phyloP scores from a whole-genome alignment of 495 filamentous ascomycete species.

The Darksidea phi region DNA sequence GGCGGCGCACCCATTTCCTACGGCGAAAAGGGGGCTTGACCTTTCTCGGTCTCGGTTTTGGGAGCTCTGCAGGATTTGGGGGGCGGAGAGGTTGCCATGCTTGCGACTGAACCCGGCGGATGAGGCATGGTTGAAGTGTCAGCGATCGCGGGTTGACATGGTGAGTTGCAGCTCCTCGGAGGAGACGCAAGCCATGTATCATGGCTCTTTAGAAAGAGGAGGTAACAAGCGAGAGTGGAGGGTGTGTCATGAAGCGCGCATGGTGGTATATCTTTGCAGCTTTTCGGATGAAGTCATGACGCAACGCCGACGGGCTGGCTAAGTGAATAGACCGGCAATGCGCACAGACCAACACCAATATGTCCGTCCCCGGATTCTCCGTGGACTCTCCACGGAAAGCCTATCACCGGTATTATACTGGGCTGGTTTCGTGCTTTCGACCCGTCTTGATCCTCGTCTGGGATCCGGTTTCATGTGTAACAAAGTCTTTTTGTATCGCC shows the following conservation, averaged over 20 bases:
- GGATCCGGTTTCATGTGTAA: too few species aligned
- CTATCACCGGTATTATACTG: too few species aligned
- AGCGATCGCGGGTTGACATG: constrained; percentile 13
- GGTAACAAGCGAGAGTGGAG: not conserved
- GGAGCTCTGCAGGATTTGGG: constrained; percentile 76
- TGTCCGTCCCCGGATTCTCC: too few species aligned
- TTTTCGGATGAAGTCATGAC: too few species aligned
- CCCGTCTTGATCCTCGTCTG: too few species aligned
- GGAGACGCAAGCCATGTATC: constrained; percentile 30
- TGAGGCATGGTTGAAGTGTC: constrained; percentile 7
- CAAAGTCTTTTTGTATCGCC: too few species aligned
- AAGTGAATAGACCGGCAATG: too few species aligned
- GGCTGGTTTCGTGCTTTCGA: too few species aligned
- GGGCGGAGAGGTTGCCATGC: constrained; percentile 57
- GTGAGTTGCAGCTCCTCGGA: constrained; percentile 12
- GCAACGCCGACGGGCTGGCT: too few species aligned
- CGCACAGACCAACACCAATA: too few species aligned
- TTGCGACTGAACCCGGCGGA: constrained; percentile 28
- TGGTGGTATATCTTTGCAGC: not conserved
- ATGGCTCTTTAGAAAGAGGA: constrained; percentile 21
- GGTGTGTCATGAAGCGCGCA: not conserved
- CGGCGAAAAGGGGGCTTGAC: constrained; percentile 58
- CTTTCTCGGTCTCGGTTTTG: constrained; percentile 57
- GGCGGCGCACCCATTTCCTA: constrained; percentile 71
- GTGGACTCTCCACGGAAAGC: too few species aligned